These are phyloP conservation scores for Fomitopsis betulina DNA, from an alignment of 1,284 basidiomycete species.

Conservation along the genomic window DNA sequence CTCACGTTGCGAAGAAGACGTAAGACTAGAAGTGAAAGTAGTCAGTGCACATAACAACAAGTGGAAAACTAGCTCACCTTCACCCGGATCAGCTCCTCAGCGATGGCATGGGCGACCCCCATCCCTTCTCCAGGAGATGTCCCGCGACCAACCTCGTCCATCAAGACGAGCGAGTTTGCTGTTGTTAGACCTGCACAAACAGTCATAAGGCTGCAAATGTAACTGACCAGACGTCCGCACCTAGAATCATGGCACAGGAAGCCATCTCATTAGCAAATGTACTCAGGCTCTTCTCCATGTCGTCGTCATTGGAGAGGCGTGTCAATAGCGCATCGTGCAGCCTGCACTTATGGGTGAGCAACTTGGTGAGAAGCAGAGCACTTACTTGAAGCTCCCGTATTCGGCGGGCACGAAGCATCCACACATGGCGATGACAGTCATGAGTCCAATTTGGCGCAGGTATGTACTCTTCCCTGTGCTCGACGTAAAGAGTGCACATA, in stretches of 20 bases:
- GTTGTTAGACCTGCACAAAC: slow-evolving; percentile 66
- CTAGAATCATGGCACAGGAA: slow-evolving; percentile 83
- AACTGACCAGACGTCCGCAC: slow-evolving; percentile 28
- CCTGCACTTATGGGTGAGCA: slow-evolving; percentile 29
- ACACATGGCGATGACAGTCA: slow-evolving; percentile 83
- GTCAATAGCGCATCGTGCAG: slow-evolving; percentile 83
- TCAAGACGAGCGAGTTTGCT: slow-evolving; percentile 67
- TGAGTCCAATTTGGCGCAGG: slow-evolving; percentile 79
- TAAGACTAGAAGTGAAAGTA: slow-evolving; percentile 49
- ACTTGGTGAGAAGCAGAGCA: background rate
- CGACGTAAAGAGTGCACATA: background rate
- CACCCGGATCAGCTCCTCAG: slow-evolving; percentile 75
- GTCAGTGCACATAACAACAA: background rate
- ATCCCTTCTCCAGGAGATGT: slow-evolving; percentile 85
- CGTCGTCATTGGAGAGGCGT: slow-evolving; percentile 89
- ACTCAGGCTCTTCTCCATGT: slow-evolving; percentile 82
- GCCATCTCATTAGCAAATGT: slow-evolving; percentile 95
- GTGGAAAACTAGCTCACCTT: slow-evolving; percentile 43
- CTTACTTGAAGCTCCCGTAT: slow-evolving; percentile 78
- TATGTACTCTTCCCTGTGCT: slow-evolving; percentile 85
- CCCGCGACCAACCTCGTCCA: slow-evolving; percentile 90
- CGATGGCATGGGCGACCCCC: slow-evolving; percentile 90
- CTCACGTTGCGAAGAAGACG: slow-evolving; percentile 87
- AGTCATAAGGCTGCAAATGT: background rate
- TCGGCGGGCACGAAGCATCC: slow-evolving; percentile 91